Evolutionary conservation across 371 early-diverging fungal genomes (phyloP).

Genomic region (Mortierella sp.): DNA sequence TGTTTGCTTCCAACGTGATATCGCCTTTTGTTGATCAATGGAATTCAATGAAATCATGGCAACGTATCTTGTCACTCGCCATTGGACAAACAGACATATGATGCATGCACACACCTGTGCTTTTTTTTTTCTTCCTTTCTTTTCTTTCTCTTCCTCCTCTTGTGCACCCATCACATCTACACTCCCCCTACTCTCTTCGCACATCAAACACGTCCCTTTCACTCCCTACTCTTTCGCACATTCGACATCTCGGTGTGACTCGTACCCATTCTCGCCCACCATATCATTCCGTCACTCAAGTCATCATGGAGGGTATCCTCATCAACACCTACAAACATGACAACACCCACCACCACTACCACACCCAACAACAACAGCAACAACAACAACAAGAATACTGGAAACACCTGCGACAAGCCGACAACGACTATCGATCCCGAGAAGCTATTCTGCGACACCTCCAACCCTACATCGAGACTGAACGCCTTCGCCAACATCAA

Average conservation of each 20-base stretch:
- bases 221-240: background rate
- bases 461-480: background rate
- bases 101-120: background rate
- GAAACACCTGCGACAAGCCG: background rate
- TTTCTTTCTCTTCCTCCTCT: background rate
- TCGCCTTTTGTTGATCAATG: too few relatives aligned
- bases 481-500: background rate
- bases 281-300: background rate
- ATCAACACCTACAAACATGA: background rate
- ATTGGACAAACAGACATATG: too few relatives aligned
- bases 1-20: too few relatives aligned
- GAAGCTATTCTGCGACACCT: background rate
- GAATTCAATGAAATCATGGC: too few relatives aligned
- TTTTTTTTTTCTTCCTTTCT: background rate
- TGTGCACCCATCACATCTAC: background rate
- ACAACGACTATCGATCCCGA: background rate
- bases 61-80: too few relatives aligned
- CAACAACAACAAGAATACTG: background rate
- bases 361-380: background rate
- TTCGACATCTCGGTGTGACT: background rate
- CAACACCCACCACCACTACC: background rate
- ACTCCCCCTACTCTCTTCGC: background rate
- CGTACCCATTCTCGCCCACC: background rate
- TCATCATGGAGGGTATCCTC: background rate
- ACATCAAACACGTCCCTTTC: background rate